A percentile compares a stretch with the other conserved stretches of the same genome.
These are phyloP conservation scores for Gaeumannomyces sp. DNA, from an alignment of 2,329 filamentous ascomycete species.

Conservation along the genomic window DNA sequence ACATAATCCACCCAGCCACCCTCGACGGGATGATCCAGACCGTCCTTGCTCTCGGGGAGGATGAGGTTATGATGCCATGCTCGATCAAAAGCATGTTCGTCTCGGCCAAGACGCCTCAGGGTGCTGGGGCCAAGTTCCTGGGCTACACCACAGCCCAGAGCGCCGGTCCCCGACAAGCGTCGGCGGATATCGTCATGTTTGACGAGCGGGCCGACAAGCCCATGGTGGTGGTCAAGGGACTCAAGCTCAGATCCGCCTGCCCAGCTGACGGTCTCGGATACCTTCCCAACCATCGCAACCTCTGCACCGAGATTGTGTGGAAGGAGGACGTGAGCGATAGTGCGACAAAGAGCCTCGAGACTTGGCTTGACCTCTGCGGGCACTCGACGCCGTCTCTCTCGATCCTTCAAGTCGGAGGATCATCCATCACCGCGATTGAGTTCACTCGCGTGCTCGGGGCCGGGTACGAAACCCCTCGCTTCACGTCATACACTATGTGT, in stretches of 20 bases:
- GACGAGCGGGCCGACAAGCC: conserved; percentile 26
- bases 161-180: conserved; percentile 29
- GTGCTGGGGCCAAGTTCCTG: conserved; percentile 28
- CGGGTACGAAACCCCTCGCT: conserved; percentile 22
- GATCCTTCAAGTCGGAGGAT: conserved; percentile 33
- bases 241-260: conserved; percentile 33
- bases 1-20: conserved; percentile 52
- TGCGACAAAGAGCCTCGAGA: conserved; percentile 13
- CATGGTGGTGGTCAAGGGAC: conserved; percentile 37
- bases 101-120: conserved; percentile 30
- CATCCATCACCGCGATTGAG: conserved; percentile 13
- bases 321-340: conserved; percentile 29
- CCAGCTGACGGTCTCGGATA: conserved; percentile 28
- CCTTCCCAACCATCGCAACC: conserved; percentile 40
- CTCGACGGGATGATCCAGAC: conserved; percentile 51
- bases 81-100: conserved; percentile 40
- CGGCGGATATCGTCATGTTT: conserved; percentile 38
- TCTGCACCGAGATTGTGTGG: conserved; percentile 45
- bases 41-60: conserved; percentile 37
- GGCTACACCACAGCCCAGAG: conserved; percentile 34
- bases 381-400: conserved; percentile 33
- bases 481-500: conserved; percentile 29
- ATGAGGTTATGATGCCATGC: conserved; percentile 41
- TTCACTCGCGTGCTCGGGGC: conserved; percentile 23
- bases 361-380: conserved; percentile 27